Evolutionary conservation across 1,139 yeast species (phyloP).

Genomic region (Spathaspora sp.): DNA sequence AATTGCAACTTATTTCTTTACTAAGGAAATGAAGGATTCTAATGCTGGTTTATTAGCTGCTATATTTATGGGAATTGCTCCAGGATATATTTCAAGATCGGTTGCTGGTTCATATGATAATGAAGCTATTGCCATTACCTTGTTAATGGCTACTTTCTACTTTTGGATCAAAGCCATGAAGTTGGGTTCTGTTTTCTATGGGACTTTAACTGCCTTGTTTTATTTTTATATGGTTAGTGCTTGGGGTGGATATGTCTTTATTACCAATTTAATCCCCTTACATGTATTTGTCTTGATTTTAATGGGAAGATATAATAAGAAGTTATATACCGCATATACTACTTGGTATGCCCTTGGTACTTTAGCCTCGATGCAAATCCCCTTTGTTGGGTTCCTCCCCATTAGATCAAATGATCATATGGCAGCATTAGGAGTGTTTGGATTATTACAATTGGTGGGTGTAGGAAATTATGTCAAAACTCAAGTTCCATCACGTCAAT

Average conservation of each 20-base stretch:
- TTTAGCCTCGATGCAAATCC: conserved; percentile 97
- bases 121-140: conserved; percentile 97
- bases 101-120: conserved; percentile 99
- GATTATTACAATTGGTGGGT: conserved; percentile 87
- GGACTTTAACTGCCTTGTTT: conserved; percentile 78
- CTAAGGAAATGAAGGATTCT: conserved; percentile 86
- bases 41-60: conserved; percentile 93
- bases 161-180: conserved; percentile 94
- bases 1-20: conserved; percentile 83
- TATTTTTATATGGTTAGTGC: conserved; percentile 99
- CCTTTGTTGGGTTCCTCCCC: conserved; percentile 96
- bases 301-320: conserved; percentile 91
- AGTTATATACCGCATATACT: conserved; percentile 85
- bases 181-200: conserved; percentile 85
- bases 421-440: conserved; percentile 98
- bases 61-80: conserved; percentile 94
- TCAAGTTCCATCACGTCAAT: conserved; percentile 71
- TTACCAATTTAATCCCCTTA: conserved; percentile 94
- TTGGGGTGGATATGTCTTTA: conserved; percentile 99
- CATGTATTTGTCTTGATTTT: conserved; percentile 87
- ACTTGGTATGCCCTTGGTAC: conserved; percentile 98
- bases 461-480: conserved; percentile 80
- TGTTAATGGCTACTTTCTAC: conserved; percentile 92
- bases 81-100: conserved; percentile 96
- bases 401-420: conserved; percentile 97